Evolutionary conservation across 225 moss, liverwort and hornwort genomes (phyloP).

Genomic region (Thuidium tamariscinum): DNA sequence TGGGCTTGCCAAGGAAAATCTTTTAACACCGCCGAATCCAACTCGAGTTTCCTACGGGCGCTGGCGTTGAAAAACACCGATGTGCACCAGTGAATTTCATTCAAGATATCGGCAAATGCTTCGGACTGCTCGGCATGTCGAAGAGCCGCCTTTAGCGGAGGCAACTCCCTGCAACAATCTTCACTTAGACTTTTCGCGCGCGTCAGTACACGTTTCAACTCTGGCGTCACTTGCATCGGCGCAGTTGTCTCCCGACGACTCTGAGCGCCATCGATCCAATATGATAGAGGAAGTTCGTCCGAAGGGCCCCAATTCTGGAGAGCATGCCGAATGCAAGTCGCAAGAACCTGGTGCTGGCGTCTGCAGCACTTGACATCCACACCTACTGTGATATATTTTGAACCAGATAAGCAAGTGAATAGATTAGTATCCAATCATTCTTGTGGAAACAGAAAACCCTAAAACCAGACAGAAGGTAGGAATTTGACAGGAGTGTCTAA

Average conservation of each 20-base stretch:
- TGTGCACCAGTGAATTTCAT: not conserved
- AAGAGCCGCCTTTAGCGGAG: not conserved
- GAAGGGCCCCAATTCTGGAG: not conserved
- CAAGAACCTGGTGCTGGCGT: not conserved
- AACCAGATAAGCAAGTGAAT: not conserved
- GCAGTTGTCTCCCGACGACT: not conserved
- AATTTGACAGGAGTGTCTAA: too few relatives aligned
- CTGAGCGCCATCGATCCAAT: not conserved
- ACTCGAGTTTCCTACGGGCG: not conserved
- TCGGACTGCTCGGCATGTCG: not conserved
- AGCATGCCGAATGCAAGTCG: not conserved
- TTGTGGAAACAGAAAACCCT: accelerated
- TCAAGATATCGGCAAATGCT: not conserved
- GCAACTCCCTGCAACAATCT: not conserved
- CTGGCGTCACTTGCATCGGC: not conserved
- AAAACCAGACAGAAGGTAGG: not conserved
- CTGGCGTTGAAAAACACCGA: not conserved
- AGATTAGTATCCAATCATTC: not conserved
- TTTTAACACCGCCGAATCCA: not conserved
- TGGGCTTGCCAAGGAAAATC: not conserved
- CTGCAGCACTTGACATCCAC: not conserved
- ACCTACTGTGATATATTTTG: accelerated
- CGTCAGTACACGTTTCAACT: not conserved
- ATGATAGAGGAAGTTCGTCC: not conserved
- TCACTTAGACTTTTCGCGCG: not conserved